A percentile compares a stretch with the other conserved stretches of the same genome.
Conservation (phyloP, 1,284 basidiomycete species). For the Grifola frondosa region DNA sequence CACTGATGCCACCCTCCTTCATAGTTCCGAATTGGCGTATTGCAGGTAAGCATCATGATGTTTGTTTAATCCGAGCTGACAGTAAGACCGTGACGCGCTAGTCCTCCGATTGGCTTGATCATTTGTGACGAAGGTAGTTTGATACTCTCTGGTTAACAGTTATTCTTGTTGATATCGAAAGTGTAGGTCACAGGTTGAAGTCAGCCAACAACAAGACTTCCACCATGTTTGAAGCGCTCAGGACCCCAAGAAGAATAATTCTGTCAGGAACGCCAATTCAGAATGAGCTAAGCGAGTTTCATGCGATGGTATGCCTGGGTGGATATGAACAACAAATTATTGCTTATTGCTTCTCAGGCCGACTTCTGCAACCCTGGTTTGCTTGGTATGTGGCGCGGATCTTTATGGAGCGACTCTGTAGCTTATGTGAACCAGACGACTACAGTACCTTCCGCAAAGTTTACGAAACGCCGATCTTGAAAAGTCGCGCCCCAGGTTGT, state of each 20-base stretch:
- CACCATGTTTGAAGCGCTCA: constrained; percentile 81
- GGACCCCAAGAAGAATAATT: constrained; percentile 77
- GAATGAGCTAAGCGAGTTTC: constrained; percentile 95
- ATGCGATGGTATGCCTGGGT: constrained; percentile 77
- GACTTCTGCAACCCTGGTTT: constrained; percentile 94
- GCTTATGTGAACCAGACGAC: constrained; percentile 47
- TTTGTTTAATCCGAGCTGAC: neutral
- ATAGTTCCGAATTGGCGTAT: constrained; percentile 57
- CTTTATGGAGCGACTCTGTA: constrained; percentile 15
- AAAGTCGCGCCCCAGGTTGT: constrained; percentile 80
- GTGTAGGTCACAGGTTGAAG: constrained; percentile 87
- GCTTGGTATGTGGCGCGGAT: constrained; percentile 52
- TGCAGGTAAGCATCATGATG: constrained; percentile 46
- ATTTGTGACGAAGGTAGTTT: constrained; percentile 89
- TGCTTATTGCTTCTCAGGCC: constrained; percentile 46
- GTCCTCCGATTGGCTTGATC: constrained; percentile 89
- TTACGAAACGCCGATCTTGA: constrained; percentile 89
- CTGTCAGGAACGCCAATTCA: constrained; percentile 97
- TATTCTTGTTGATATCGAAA: neutral
- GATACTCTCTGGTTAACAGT: neutral
- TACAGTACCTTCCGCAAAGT: constrained; percentile 76
- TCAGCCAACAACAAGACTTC: constrained; percentile 92
- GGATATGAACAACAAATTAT: neutral
- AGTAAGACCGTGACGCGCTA: constrained; percentile 27
- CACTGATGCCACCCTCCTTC: neutral